A percentile compares a stretch with the other conserved stretches of the same genome.
These are phyloP conservation scores for Apiospora aurea DNA, from an alignment of 2,329 filamentous ascomycete genomes.

Conservation along the genomic window DNA sequence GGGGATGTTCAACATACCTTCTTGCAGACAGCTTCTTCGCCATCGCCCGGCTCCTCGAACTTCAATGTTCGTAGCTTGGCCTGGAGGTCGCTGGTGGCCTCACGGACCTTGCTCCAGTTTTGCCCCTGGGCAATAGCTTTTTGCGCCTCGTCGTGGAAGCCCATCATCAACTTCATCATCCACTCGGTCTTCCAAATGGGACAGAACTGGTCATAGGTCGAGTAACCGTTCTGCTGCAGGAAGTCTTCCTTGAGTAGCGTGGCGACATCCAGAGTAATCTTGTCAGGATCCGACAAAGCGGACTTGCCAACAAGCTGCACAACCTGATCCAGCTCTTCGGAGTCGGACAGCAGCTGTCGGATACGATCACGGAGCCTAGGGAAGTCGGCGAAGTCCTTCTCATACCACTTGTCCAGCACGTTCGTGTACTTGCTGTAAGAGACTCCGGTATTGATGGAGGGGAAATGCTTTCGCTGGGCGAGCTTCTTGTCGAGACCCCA, in stretches of 20 bases:
- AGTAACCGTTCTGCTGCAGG: constrained; percentile 98
- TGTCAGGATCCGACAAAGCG: constrained; percentile 93
- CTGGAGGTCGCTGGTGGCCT: constrained; percentile 88
- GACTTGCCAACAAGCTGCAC: constrained; percentile 98
- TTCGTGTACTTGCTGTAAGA: constrained; percentile 97
- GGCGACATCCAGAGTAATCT: constrained; percentile 95
- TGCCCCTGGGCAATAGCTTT: constrained; percentile 93
- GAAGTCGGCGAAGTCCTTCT: constrained; percentile 93
- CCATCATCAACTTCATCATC: constrained; percentile 99
- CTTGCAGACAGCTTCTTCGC: constrained; percentile 80
- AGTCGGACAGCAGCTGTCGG: constrained; percentile 91
- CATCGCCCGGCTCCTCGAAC: constrained; percentile 91
- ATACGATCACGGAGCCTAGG: constrained; percentile 91
- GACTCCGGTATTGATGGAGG: constrained; percentile 92
- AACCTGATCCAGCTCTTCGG: constrained; percentile 97
- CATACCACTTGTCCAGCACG: constrained; percentile 90
- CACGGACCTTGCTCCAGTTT: constrained; percentile 90
- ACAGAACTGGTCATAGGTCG: constrained; percentile 98
- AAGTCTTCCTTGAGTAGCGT: constrained; percentile 97
- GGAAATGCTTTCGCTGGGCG: constrained; percentile 98
- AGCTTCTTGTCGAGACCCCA: constrained; percentile 99
- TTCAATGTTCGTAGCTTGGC: constrained; percentile 88
- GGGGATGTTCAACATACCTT: constrained; percentile 66
- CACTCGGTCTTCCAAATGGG: constrained; percentile 99
- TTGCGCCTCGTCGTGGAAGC: constrained; percentile 96